Conservation (phyloP, 805 yeast genomes). For the Alloascoidea hylecoeti region DNA sequence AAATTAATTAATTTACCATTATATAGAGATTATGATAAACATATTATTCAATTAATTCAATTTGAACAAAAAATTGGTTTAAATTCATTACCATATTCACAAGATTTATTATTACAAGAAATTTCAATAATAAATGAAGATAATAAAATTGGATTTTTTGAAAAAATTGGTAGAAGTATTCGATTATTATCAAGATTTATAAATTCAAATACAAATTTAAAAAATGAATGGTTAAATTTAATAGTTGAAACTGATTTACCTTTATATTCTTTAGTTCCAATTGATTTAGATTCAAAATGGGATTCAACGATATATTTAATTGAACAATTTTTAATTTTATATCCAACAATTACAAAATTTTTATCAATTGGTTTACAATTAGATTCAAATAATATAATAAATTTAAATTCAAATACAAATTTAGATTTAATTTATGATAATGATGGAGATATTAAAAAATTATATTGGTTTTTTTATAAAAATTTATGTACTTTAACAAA, state of each 20-base stretch:
- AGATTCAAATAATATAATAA: too few species aligned
- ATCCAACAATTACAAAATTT: neutral
- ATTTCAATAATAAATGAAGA: neutral
- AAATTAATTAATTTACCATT: too few species aligned
- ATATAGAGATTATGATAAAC: conserved; percentile 1
- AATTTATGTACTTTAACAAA: too few species aligned
- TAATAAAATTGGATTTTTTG: neutral
- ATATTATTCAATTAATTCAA: neutral
- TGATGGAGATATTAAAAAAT: too few species aligned
- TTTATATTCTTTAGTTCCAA: neutral
- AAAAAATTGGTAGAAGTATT: neutral
- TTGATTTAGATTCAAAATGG: neutral
- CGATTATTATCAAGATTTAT: neutral
- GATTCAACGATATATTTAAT: neutral
- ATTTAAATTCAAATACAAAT: too few species aligned
- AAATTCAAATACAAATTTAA: neutral
- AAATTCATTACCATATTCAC: neutral
- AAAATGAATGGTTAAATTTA: neutral
- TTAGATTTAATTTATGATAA: too few species aligned
- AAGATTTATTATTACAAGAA: neutral
- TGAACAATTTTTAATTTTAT: neutral
- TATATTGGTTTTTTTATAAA: too few species aligned
- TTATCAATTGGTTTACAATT: too few species aligned
- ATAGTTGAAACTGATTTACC: neutral
- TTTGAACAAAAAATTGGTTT: neutral